phyloP scores from a whole-genome alignment of 2,329 filamentous ascomycete genomes.

The Thelonectria rubi region DNA sequence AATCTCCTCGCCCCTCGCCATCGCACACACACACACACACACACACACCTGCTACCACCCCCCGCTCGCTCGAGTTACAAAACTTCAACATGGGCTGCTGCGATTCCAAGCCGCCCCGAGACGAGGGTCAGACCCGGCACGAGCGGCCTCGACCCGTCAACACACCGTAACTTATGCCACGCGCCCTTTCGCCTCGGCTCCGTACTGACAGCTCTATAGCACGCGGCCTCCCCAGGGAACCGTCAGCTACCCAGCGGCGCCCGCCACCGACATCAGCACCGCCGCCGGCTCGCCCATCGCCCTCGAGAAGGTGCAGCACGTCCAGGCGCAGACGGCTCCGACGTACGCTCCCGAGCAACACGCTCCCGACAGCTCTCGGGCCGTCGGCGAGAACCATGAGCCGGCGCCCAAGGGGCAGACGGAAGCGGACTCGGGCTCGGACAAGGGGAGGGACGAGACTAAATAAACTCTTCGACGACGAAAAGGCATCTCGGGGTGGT shows the following conservation, averaged over 20 bases:
- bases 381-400: background rate
- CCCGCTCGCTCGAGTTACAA: background rate
- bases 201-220: background rate
- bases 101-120: background rate
- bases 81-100: conserved; percentile 1
- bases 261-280: background rate
- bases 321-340: background rate
- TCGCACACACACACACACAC: too few relatives aligned
- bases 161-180: background rate
- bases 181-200: background rate
- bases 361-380: background rate
- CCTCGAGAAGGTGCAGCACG: background rate
- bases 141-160: background rate
- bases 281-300: background rate
- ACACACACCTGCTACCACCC: background rate
- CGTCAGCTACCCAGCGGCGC: background rate
- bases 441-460: background rate
- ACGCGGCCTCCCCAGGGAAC: background rate
- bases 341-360: background rate
- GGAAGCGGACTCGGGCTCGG: background rate
- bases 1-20: background rate
- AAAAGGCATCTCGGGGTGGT: background rate
- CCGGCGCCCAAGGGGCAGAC: background rate
- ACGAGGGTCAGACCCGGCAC: background rate
- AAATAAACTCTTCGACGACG: background rate